Evolutionary conservation across 2,329 filamentous ascomycete genomes (phyloP), one percentile per base, ranked within the genome.

Genomic region (Talaromyces sp.): DNA sequence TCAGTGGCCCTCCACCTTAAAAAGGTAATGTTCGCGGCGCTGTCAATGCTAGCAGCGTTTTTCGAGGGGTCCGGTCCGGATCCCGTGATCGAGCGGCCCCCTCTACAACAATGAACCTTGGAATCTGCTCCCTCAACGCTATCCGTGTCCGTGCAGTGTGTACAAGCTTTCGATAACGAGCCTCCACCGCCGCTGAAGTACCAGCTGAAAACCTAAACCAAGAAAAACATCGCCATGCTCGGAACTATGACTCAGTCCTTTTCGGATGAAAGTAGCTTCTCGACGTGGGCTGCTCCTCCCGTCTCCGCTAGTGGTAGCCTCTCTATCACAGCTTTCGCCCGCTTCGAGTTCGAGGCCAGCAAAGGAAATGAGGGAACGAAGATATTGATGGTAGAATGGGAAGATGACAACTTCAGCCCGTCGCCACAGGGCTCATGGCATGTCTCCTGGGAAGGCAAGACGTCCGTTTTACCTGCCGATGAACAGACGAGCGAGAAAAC

Each of bases 351-450:
- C 69, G 88, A 92, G 73, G 80, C 84, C 0, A 87, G 86, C 36
- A 84, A 83, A 70, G 88, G 85, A 52, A 89, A 90, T 66, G 88
- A 92, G 63, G 91, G 91, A 40, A 95, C 90, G 62, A 96, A 96
- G 77, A 87, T 96, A 62, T 78, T 96, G 65, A 94, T 96, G 90
- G 87, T 96, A 39, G 91, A 96, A 72, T 96, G 91, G 91, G 85
- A 89, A 69, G 84, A 87, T 54, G 81, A 82, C 63, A 76, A 72
- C 76, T 41, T 79, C 75, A 73, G 77, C 53, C 73, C 74, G 10
- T 63, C 79, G 15, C 69, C 67, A n/a, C n/a, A n/a, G 0, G 81
- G 80, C 2, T 81, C 81, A 60, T 96, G 91, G 91, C 83, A 88
- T 59, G 86, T 96, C 19, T 87, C 84, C 1, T 96, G 91, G 91